phyloP scores from a whole-genome alignment of 2,329 filamentous ascomycete species.

The Sporothrix brasiliensis region DNA sequence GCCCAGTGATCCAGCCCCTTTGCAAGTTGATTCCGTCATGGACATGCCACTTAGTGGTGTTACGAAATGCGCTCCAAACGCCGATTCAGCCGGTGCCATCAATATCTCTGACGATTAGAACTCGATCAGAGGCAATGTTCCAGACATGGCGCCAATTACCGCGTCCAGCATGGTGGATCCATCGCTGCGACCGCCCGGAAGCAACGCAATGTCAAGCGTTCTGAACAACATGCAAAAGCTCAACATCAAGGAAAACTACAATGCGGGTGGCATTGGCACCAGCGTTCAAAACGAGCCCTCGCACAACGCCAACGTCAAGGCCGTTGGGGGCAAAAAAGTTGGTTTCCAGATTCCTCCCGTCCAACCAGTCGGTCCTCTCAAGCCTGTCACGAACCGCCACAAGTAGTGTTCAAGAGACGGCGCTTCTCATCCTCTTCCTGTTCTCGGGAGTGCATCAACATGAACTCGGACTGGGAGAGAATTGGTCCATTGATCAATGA shows the following conservation, averaged over 20 bases:
- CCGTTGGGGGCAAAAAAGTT: neutral
- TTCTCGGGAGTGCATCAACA: neutral
- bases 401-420: neutral
- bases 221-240: neutral
- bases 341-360: neutral
- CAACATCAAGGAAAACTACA: slow-evolving; percentile 21
- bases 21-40: neutral
- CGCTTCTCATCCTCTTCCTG: neutral
- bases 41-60: neutral
- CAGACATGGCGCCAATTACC: neutral
- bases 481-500: neutral
- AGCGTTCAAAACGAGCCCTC: neutral
- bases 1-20: neutral
- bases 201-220: neutral
- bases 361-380: neutral
- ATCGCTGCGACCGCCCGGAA: neutral
- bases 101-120: slow-evolving; percentile 32
- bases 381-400: slow-evolving; percentile 8
- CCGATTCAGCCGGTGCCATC: slow-evolving; percentile 2
- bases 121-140: slow-evolving; percentile 20
- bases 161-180: too few species aligned
- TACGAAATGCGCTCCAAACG: neutral
- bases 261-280: neutral
- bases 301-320: neutral
- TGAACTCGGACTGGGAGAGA: neutral